Conservation (phyloP, 2,329 filamentous ascomycete species). For the Diaporthe sp. region DNA sequence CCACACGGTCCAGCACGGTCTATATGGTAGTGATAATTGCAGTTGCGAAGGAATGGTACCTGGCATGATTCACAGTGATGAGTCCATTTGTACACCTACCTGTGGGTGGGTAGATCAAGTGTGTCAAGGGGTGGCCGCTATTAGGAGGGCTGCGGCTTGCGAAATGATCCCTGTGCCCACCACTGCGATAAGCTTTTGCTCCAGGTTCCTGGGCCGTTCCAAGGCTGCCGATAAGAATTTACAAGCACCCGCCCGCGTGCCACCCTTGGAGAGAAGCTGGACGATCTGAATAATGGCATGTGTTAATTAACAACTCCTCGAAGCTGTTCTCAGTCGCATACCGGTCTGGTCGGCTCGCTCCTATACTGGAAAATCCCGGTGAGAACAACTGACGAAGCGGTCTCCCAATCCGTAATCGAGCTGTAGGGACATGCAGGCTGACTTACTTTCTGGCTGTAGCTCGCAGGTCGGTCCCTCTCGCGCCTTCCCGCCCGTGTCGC, state of each 20-base stretch:
- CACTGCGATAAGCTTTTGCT: constrained; percentile 30
- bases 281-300: constrained; percentile 26
- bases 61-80: not conserved
- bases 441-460: constrained; percentile 9
- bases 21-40: not conserved
- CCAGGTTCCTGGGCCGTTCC: constrained; percentile 4
- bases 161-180: constrained; percentile 24
- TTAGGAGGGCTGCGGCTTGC: constrained; percentile 7
- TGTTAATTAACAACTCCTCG: constrained; percentile 20
- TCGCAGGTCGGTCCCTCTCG: constrained; percentile 23
- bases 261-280: constrained; percentile 17
- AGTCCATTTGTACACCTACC: not conserved
- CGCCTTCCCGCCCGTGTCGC: constrained; percentile 20
- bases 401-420: not conserved
- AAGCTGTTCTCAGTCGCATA: constrained; percentile 8
- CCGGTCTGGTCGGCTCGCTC: not conserved
- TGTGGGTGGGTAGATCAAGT: not conserved
- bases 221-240: constrained; percentile 35
- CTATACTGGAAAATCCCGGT: constrained; percentile 16
- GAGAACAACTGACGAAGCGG: not conserved
- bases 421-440: constrained; percentile 1
- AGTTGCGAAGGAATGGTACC: not conserved
- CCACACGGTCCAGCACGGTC: not conserved
- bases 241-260: constrained; percentile 17
- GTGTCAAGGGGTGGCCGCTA: not conserved